A percentile compares a stretch with the other conserved stretches of the same genome.
phyloP scores from a whole-genome alignment of 331 rosid genomes.

The Saraca asoca region DNA sequence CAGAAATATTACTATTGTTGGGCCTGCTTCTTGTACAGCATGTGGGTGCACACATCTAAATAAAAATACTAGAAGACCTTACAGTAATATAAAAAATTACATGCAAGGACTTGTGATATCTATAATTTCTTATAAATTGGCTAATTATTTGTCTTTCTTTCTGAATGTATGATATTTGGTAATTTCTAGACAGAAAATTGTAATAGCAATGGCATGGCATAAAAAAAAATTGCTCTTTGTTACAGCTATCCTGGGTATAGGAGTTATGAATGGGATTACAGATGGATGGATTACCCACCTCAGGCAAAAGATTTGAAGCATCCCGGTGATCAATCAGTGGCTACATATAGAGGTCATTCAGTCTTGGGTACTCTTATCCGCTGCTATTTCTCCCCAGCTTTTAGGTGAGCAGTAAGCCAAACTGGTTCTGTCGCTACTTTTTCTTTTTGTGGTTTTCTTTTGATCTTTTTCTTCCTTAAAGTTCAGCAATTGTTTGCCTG shows the following conservation, averaged over 20 bases:
- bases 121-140: constrained; percentile 8
- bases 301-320: constrained; percentile 63
- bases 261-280: constrained; percentile 80
- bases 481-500: constrained; percentile 1
- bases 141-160: constrained; percentile 20
- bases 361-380: constrained; percentile 85
- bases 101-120: constrained; percentile 6
- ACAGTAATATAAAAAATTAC: constrained; percentile 4
- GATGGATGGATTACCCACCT: constrained; percentile 93
- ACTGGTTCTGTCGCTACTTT: constrained; percentile 16
- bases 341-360: constrained; percentile 88
- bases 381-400: constrained; percentile 87
- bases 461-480: constrained; percentile 20
- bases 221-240: constrained; percentile 19
- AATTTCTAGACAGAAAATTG: constrained; percentile 34
- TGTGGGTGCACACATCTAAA: background rate
- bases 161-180: constrained; percentile 12
- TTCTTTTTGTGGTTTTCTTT: constrained; percentile 13
- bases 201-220: background rate
- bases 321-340: constrained; percentile 76
- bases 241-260: constrained; percentile 58
- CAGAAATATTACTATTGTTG: background rate
- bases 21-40: background rate
- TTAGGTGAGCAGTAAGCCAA: constrained; percentile 53
- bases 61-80: constrained; percentile 8